Base-by-base conservation (phyloP, 179 eudicot species). In the Silene coronaria region DNA sequence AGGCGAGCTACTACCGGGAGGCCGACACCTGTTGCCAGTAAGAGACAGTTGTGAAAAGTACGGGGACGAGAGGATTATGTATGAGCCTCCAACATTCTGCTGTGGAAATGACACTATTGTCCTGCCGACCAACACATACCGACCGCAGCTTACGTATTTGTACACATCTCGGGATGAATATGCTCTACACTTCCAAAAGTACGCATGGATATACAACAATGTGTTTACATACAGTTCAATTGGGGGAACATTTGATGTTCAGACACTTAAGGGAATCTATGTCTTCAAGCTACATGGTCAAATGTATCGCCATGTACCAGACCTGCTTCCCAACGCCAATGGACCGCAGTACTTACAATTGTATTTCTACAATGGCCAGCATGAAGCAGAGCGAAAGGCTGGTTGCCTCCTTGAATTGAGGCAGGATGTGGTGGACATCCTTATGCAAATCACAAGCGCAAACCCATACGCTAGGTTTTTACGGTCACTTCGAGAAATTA, bases 281-380 rank as follows among this genome's bases (percentile, higher is more conserved):
- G 57, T 59, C 8, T 60, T 73, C 34, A 32, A 34, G 13, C 3
- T 60, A 0, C 74, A 71, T 51, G 74, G 42, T 2, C 63, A 71
- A 53, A 14, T 71, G 0, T 51, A 71, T 16, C 42, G 17, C 0
- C 60, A 5, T 22, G 7, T 73, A 0, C 69, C 67, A 3, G 23
- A 36, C 23, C 14, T 73, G 7, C 2, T 73, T 1, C 68, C 76
- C 1, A 1, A 3, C 13, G 14, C 61, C 23, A 21, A 8, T 3
- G 23, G 2, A 0, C 67, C 58, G 0, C 17, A 14, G 27, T 71
- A 51, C n/a, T 23, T 30, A 5, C 51, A 57, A 21, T 17, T 72
- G 0, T 72, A 72, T 7, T 73, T 73, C 23, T 73, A 73, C 13
- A 67, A 60, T 53, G 75, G 12, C 3, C 48, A 55, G 19, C 46